Evolutionary conservation across 495 filamentous ascomycete genomes (phyloP).

Genomic region (Podospora comata): DNA sequence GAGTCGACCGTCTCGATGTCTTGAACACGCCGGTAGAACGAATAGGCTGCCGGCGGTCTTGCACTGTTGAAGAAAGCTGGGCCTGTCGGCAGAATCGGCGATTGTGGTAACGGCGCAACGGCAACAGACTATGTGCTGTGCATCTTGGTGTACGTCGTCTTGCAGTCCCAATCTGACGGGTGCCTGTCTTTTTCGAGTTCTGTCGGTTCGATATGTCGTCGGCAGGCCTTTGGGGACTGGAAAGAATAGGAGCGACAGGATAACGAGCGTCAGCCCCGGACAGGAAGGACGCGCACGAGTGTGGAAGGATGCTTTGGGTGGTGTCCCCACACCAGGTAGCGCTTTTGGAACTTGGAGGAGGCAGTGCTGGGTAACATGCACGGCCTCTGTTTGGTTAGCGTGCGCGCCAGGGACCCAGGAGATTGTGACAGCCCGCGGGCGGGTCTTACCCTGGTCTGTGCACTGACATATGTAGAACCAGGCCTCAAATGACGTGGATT

Average conservation of each 20-base stretch:
- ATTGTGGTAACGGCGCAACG: constrained; percentile 2
- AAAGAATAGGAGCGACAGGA: not conserved
- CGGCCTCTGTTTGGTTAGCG: not conserved
- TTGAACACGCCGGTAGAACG: not conserved
- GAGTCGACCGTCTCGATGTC: not conserved
- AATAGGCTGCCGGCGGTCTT: not conserved
- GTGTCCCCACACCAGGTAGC: not conserved
- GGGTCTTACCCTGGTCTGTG: not conserved
- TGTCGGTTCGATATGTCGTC: not conserved
- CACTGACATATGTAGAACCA: not conserved
- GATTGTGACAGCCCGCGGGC: not conserved
- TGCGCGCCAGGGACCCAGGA: not conserved
- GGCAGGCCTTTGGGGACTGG: not conserved
- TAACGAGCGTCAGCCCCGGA: not conserved
- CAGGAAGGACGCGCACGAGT: not conserved
- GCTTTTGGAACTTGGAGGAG: not conserved
- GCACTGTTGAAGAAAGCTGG: not conserved
- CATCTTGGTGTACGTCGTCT: constrained; percentile 10
- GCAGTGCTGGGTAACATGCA: not conserved
- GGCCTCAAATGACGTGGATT: not conserved
- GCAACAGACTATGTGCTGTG: constrained; percentile 11
- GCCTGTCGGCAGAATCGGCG: not conserved
- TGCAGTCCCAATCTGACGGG: not conserved
- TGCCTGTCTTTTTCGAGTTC: not conserved
- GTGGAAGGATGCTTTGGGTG: not conserved